phyloP scores from a whole-genome alignment of 257 asterid genomes.

The Fraxinus pennsylvanica region DNA sequence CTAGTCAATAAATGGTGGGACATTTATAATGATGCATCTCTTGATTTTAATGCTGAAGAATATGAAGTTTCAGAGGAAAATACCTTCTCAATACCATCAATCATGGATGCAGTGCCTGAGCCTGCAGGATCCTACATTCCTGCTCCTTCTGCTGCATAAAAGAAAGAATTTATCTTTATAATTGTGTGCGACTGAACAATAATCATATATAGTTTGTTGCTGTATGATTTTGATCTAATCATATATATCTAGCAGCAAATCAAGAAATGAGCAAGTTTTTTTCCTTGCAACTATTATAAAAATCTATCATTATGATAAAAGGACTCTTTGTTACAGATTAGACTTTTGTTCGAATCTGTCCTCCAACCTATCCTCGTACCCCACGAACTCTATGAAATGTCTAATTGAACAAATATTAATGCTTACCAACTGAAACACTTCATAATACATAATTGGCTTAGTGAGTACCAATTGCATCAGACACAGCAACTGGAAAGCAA shows the following conservation, averaged over 20 bases:
- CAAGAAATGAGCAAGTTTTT: constrained; percentile 9
- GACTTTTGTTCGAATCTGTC: background rate
- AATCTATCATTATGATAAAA: background rate
- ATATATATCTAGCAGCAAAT: constrained; percentile 11
- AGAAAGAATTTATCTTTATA: background rate
- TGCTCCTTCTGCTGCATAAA: constrained; percentile 70
- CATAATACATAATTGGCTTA: background rate
- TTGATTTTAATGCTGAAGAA: constrained; percentile 52
- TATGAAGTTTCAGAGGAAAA: constrained; percentile 30
- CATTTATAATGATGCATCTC: constrained; percentile 52
- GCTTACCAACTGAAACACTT: background rate
- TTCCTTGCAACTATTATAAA: constrained; percentile 6
- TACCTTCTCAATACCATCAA: constrained; percentile 41
- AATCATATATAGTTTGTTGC: constrained; percentile 20
- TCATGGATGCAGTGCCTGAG: constrained; percentile 49
- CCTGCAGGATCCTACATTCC: constrained; percentile 49
- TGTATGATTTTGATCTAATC: constrained; percentile 6
- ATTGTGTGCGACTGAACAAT: constrained; percentile 13
- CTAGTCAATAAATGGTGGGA: constrained; percentile 73
- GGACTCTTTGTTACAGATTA: background rate
- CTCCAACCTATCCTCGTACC: background rate
- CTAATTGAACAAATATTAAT: background rate
- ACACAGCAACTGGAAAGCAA: background rate
- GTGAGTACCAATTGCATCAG: background rate
- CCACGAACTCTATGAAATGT: background rate